Conservation (phyloP, 768 basidiomycete genomes). For the Boletus bicolor region DNA sequence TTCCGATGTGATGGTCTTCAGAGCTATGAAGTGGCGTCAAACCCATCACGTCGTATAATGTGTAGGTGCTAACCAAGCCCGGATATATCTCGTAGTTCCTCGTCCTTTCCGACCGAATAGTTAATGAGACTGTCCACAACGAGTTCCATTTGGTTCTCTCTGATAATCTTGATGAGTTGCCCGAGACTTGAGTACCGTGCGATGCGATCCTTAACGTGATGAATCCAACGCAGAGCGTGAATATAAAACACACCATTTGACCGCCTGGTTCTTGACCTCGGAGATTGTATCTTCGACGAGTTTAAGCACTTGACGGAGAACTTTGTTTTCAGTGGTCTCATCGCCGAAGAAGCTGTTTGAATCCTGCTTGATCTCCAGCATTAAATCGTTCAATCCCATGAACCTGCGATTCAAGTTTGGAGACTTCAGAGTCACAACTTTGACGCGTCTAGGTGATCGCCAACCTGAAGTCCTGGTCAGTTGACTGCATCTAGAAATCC, state of each 20-base stretch:
- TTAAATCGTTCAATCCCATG: constrained; percentile 95
- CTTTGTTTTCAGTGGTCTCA: constrained; percentile 79
- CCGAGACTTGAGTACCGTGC: constrained; percentile 61
- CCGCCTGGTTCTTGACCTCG: constrained; percentile 97
- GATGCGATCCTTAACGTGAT: constrained; percentile 2
- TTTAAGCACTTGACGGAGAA: constrained; percentile 77
- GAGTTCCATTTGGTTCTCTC: constrained; percentile 75
- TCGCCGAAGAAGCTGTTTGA: constrained; percentile 75
- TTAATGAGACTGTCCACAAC: constrained; percentile 89
- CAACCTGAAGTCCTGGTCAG: constrained; percentile 87
- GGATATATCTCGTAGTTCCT: constrained; percentile 92
- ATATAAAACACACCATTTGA: constrained; percentile 69
- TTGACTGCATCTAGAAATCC: constrained; percentile 72
- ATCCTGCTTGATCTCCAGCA: constrained; percentile 83
- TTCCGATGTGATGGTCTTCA: constrained; percentile 94
- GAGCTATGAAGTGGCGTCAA: constrained; percentile 46
- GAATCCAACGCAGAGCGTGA: neutral
- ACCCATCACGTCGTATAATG: neutral
- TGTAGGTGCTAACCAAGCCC: constrained; percentile 63
- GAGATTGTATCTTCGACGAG: constrained; percentile 94
- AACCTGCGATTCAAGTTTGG: constrained; percentile 51
- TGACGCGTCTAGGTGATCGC: constrained; percentile 23
- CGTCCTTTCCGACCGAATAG: constrained; percentile 82
- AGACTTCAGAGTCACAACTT: constrained; percentile 14
- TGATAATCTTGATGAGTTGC: constrained; percentile 85